Percentiles rank a stretch among this genome's conserved stretches.
Conservation (phyloP, 139 green algal genomes). For the Chlorella sp. region DNA sequence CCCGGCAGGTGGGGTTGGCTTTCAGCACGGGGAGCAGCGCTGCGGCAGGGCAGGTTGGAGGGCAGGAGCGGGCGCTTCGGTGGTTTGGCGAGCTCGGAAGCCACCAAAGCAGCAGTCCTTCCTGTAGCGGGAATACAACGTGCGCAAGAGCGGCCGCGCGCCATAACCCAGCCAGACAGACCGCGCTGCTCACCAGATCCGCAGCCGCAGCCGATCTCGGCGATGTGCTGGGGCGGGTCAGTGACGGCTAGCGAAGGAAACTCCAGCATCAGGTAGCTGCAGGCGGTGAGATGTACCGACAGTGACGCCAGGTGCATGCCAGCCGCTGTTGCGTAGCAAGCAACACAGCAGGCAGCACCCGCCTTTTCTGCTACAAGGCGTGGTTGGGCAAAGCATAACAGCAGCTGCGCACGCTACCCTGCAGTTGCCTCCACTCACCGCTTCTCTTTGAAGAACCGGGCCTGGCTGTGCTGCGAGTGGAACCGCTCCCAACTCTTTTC, state of each 20-base stretch:
- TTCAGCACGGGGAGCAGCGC: slow-evolving; percentile 75
- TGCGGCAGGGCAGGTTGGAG: background rate
- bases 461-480: slow-evolving; percentile 60
- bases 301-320: background rate
- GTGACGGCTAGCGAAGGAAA: slow-evolving; percentile 63
- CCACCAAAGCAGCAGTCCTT: no score
- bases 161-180: no score
- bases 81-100: no score
- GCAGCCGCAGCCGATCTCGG: slow-evolving; percentile 81
- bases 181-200: slow-evolving; percentile 33
- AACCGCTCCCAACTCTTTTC: slow-evolving; percentile 72
- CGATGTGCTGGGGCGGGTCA: slow-evolving; percentile 53
- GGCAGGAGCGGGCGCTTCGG: no score
- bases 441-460: slow-evolving; percentile 80
- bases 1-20: slow-evolving; percentile 52
- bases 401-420: background rate
- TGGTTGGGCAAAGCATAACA: no score
- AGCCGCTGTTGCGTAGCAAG: background rate
- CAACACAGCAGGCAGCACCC: background rate
- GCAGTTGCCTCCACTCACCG: background rate
- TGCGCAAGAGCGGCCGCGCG: no score
- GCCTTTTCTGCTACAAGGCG: no score
- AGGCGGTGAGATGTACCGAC: background rate
- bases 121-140: no score
- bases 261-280: slow-evolving; percentile 77